Base-by-base conservation (phyloP, 257 asterid species). In the Salvia miltiorrhiza region DNA sequence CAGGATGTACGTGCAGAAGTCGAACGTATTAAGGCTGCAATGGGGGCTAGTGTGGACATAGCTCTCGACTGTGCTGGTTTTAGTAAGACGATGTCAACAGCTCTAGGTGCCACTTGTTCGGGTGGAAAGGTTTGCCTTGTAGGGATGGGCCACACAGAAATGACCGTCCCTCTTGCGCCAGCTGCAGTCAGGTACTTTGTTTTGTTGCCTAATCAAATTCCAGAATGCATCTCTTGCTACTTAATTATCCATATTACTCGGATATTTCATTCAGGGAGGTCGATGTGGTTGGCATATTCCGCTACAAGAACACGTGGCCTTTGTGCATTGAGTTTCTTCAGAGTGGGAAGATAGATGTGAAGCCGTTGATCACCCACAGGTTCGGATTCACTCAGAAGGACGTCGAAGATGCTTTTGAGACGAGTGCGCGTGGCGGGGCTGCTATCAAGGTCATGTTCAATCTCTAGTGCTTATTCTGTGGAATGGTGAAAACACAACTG, bases 361-460 rank as follows among this genome's bases (percentile, higher is more conserved):
- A 90, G 81, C 91, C 97, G 1, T 73, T 93, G 79, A 90, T 93
- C 77, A 90, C 99, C 9, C 96, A 93, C 78, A 82, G 97, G 81
- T 93, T 78, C 24, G 89, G 92, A 4, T 87, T 93, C 78, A 73
- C 86, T 32, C 97, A 90, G 80, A 74, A 79, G 76, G 99, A 90
- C 71, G 84, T 93, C 50, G 99, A 90, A 75, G 87, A 86, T 23
- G 97, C 96, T 10, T 90, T 93, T 44, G 97, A 90, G 58, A 88
- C 92, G 5, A 90, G 97, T 64, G 91, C 95, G 0, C 81, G 73
- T 16, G 99, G 99, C 19, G 96, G 97, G 37, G 75, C 76, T 76
- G 99, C 99, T 37, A 93, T 93, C 79, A 93, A 93, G 85, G 99
- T 90, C 80, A 90, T 93, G 97, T 93, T 93, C 71, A 88, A 90